Evolutionary conservation across 352 stramenopile genomes (phyloP), one percentile per base, ranked within the genome.

Genomic region (Phytophthora sp.): DNA sequence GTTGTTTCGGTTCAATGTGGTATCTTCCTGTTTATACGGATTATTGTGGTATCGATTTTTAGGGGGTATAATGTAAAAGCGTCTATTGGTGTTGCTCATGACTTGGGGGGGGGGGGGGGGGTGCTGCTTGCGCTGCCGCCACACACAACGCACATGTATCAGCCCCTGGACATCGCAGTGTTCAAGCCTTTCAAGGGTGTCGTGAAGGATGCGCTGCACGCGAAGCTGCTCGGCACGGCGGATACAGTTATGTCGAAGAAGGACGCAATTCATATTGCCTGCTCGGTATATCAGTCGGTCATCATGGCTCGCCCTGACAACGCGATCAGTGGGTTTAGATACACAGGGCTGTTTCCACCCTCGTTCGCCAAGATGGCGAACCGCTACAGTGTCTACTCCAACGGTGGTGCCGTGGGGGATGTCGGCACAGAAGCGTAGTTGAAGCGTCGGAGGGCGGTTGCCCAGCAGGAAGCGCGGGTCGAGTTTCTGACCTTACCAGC

Each of bases 321-420:
- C 20, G 41, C 20, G 4, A 15, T 49, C 11, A 49, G 57, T 18
- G 65, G 72, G 11, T 74, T 74, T 8, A 36, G n/a, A 21, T 31
- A 12, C 20, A 62, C 54, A 4, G 54, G 54, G 13, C 30, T 53
- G 39, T 54, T 38, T 15, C 54, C 54, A 11, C 54, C 29, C 0
- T 53, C 39, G 11, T 3, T 62, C 12, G 41, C 36, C 18, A 51
- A 62, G 26, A 62, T 53, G 39, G 27, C 27, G 20, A 62, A 23
- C 18, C 41, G 41, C 7, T 18, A 38, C 4, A n/a, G 3, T 0
- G 18, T 62, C 20, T 38, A 62, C n/a, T 33, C 16, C 4, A 42
- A 51, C 27, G 38, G 52, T 23, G 38, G 52, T 12, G 38, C 39
- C 35, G n/a, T n/a, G n/a, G n/a, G n/a, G n/a, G n/a, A n/a, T n/a